Conservation (phyloP, 2,329 filamentous ascomycete genomes). For the Thelonectria blattea region DNA sequence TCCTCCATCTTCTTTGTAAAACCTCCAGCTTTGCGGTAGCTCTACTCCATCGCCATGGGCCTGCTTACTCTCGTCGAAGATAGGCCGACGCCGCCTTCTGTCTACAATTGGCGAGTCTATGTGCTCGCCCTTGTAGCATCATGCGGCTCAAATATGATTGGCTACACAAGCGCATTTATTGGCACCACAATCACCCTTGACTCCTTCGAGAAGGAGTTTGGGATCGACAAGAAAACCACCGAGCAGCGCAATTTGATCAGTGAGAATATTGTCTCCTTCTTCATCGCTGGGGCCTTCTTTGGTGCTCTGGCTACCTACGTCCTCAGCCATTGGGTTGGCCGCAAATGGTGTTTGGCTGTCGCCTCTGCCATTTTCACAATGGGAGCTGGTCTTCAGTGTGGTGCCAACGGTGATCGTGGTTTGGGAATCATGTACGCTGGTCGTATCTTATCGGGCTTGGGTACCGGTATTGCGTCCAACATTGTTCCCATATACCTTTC, state of each 20-base stretch:
- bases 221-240: slow-evolving; percentile 52
- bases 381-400: slow-evolving; percentile 59
- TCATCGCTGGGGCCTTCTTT: slow-evolving; percentile 74
- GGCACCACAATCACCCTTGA: slow-evolving; percentile 68
- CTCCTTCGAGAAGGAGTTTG: slow-evolving; percentile 67
- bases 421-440: slow-evolving; percentile 53
- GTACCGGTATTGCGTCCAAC: slow-evolving; percentile 46
- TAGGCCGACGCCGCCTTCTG: slow-evolving; percentile 44
- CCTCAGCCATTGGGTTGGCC: slow-evolving; percentile 30
- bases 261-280: slow-evolving; percentile 70
- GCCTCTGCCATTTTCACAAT: slow-evolving; percentile 43
- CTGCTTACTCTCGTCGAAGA: slow-evolving; percentile 45
- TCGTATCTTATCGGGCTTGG: slow-evolving; percentile 57
- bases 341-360: slow-evolving; percentile 46
- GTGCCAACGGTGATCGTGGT: slow-evolving; percentile 60
- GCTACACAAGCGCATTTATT: slow-evolving; percentile 65
- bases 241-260: slow-evolving; percentile 57
- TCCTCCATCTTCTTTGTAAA: not conserved
- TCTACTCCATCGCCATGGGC: slow-evolving; percentile 28
- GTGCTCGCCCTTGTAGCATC: slow-evolving; percentile 44
- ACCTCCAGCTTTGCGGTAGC: not conserved
- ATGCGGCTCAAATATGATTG: slow-evolving; percentile 49
- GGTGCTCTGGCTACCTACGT: slow-evolving; percentile 65
- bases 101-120: slow-evolving; percentile 47
- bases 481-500: slow-evolving; percentile 56